Base-by-base conservation (phyloP, 176 grass and related monocot species). In the Bolboschoenus planiculmis region DNA sequence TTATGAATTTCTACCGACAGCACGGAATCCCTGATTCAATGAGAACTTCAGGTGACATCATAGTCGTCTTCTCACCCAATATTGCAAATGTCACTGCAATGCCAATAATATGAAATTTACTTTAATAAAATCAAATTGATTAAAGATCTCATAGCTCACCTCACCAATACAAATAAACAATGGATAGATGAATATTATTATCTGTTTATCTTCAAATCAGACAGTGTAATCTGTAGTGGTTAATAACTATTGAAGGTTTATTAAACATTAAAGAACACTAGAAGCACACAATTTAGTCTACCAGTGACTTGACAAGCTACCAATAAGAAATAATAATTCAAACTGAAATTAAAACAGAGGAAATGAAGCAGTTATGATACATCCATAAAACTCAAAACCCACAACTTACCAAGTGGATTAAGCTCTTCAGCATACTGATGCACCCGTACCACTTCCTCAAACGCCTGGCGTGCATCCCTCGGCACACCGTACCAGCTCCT, bases 401-500 rank as follows among this genome's bases (percentile, higher is more conserved):
- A 42, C 30, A 26, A 83, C 90, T 85, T 57, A 99, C 97, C 89
- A 68, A 99, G 67, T 36, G 89, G 27, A 55, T 99, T 99, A 33
- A 95, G 87, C 43, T 99, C 96, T 61, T 85, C 92, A 4, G 70
- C 89, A 51, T 95, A 99, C 1, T 92, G 87, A 75, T 96, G 90
- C 50, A 89, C 70, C 56, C 97, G 93, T 42, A 99, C 93, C 5
- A 87, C 97, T 55, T 99, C 93, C 76, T 99, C 91, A 56, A 99
- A 99, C 0, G 97, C 93, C 23, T 93, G 87, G 1, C 86, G 80
- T 0, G 85, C 97, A 62, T 99, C 97, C 72, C 97, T 89, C 0
- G 97, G 97, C 83, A 99, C 84, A 3, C 86, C 92, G 34, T 99
- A 99, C 96, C 96, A 99, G 11, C 88, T 99, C 86, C 88, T 99